phyloP scores from a whole-genome alignment of 1,139 yeast genomes.

The Suhomyces bolitotheri region DNA sequence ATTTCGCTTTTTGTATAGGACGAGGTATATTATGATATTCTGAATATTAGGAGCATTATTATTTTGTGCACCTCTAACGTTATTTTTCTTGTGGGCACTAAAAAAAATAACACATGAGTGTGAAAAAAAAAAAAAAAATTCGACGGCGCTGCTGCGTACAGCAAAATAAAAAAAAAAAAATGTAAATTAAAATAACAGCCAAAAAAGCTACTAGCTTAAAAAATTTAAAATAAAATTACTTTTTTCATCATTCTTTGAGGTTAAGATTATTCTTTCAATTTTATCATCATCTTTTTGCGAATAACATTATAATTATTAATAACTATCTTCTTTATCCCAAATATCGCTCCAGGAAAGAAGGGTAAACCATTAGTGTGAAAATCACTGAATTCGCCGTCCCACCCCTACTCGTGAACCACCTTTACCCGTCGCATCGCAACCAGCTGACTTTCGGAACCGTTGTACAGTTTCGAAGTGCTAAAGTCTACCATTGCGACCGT shows the following conservation, averaged over 20 bases:
- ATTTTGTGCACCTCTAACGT: no score
- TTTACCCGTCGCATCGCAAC: no score
- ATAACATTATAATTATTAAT: slow-evolving; percentile 9
- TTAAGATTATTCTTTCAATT: slow-evolving; percentile 13
- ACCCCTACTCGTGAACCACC: no score
- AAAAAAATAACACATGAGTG: slow-evolving; percentile 1
- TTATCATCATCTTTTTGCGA: slow-evolving; percentile 11
- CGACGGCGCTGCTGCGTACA: neutral
- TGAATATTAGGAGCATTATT: no score
- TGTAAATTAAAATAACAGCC: slow-evolving; percentile 7
- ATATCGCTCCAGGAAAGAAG: neutral
- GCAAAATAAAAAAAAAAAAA: slow-evolving; percentile 1
- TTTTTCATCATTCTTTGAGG: slow-evolving; percentile 13
- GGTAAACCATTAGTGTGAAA: neutral
- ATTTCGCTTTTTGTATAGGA: no score
- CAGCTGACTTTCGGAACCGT: no score
- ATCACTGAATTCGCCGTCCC: no score
- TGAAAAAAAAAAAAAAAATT: neutral
- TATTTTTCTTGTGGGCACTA: no score
- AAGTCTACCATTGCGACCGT: no score
- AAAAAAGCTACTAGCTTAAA: slow-evolving; percentile 7
- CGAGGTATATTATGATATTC: no score
- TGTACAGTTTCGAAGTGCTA: no score
- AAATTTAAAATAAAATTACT: slow-evolving; percentile 12
- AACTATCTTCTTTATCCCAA: slow-evolving; percentile 7